Conservation (phyloP, 306 rosid genomes). For the Trifolium repens region DNA sequence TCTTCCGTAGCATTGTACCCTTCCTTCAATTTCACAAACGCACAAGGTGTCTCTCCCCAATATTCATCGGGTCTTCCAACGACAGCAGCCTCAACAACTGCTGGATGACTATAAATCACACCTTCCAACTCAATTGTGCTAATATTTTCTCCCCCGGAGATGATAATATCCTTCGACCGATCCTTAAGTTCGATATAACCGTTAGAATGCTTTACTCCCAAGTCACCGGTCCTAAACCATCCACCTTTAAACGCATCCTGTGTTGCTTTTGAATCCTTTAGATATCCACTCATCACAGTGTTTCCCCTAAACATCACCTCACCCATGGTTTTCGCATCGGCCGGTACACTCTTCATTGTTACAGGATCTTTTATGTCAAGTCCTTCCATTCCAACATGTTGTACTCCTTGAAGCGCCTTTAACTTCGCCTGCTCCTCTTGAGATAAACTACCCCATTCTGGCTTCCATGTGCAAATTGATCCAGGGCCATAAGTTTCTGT, state of each 20-base stretch:
- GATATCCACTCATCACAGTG: constrained; percentile 84
- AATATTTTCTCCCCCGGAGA: constrained; percentile 90
- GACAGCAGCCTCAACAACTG: constrained; percentile 76
- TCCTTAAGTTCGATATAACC: constrained; percentile 87
- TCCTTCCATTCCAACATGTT: constrained; percentile 74
- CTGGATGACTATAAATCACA: constrained; percentile 70
- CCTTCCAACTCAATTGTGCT: constrained; percentile 91
- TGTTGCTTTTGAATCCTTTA: constrained; percentile 69
- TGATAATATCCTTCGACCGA: constrained; percentile 83
- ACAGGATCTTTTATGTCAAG: constrained; percentile 72
- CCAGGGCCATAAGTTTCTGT: constrained; percentile 92
- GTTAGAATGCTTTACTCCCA: constrained; percentile 80
- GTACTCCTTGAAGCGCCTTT: constrained; percentile 79
- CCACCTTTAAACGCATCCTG: constrained; percentile 76
- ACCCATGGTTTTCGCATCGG: constrained; percentile 79
- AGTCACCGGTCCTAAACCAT: constrained; percentile 83
- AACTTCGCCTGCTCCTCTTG: constrained; percentile 62
- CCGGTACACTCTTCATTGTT: constrained; percentile 81
- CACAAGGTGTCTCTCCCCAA: constrained; percentile 95
- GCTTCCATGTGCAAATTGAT: constrained; percentile 72
- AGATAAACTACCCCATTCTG: constrained; percentile 78
- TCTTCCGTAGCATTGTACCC: constrained; percentile 51
- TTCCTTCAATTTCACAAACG: constrained; percentile 82
- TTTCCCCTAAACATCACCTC: constrained; percentile 94
- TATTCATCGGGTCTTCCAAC: constrained; percentile 81